These are phyloP conservation scores for Allomyces macrogynus DNA, from an alignment of 192 early-diverging fungal species.

Conservation along the genomic window DNA sequence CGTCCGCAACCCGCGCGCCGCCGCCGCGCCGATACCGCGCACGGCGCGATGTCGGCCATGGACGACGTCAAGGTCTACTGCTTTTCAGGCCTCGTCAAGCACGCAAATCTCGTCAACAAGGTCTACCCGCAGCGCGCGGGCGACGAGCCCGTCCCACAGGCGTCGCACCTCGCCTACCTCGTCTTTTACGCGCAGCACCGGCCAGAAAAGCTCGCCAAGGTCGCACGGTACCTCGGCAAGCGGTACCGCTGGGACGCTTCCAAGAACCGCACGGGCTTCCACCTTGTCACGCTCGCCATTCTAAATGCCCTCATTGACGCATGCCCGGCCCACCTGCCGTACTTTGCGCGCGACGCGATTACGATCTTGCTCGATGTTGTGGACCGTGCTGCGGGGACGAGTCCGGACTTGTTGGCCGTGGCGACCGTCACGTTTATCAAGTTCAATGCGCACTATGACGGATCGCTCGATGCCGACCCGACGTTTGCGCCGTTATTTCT, in stretches of 20 bases:
- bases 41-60: not conserved
- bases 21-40: not conserved
- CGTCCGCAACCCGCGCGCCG: not conserved
- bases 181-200: not conserved
- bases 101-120: not conserved
- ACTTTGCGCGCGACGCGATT: not conserved
- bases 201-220: not conserved
- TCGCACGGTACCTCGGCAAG: not conserved
- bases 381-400: not conserved
- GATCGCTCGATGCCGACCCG: not conserved
- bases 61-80: slow-evolving; percentile 1
- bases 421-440: not conserved
- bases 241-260: not conserved
- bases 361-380: not conserved
- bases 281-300: not conserved
- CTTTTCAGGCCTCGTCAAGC: not conserved
- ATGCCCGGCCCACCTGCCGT: not conserved
- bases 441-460: not conserved
- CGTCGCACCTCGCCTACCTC: not conserved
- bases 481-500: not conserved
- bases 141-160: not conserved
- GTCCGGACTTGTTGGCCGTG: not conserved
- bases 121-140: not conserved
- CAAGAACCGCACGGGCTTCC: not conserved
- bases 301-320: not conserved